A percentile compares a stretch with the other conserved stretches of the same genome.
phyloP scores from a whole-genome alignment of 371 early-diverging fungal genomes.

The Lichtheimia ornata region DNA sequence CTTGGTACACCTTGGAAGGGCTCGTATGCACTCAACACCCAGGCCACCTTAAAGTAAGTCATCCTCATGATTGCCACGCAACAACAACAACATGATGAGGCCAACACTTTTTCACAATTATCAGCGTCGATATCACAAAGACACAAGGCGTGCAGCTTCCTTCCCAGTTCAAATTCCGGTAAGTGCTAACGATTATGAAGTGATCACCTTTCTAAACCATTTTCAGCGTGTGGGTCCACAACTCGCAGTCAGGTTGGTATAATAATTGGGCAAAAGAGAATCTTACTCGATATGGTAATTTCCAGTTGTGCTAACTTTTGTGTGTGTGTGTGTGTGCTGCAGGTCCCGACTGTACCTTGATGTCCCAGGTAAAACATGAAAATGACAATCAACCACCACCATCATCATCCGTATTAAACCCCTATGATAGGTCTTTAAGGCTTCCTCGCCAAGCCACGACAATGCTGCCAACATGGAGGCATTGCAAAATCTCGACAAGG shows the following conservation, averaged over 20 bases:
- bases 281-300: slow-evolving; percentile 11
- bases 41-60: slow-evolving; percentile 46
- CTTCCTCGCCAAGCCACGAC: slow-evolving; percentile 34
- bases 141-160: slow-evolving; percentile 27
- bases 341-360: slow-evolving; percentile 51
- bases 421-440: slow-evolving; percentile 27
- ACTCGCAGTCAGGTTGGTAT: slow-evolving; percentile 2
- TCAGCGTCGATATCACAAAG: neutral
- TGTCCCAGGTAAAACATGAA: slow-evolving; percentile 38
- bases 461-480: slow-evolving; percentile 39
- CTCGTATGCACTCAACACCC: slow-evolving; percentile 35
- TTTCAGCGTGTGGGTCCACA: slow-evolving; percentile 15
- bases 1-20: slow-evolving; percentile 48
- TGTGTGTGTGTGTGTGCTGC: too few relatives aligned
- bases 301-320: slow-evolving; percentile 31
- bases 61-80: too few relatives aligned
- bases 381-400: neutral
- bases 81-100: too few relatives aligned
- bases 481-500: slow-evolving; percentile 23
- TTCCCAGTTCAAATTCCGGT: slow-evolving; percentile 53
- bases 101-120: too few relatives aligned
- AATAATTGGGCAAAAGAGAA: slow-evolving; percentile 1
- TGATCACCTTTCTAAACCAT: slow-evolving; percentile 9
- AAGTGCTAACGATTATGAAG: slow-evolving; percentile 13
- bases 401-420: too few relatives aligned